Evolutionary conservation across 192 early-diverging fungal species (phyloP).

Genomic region (Podila epigama): DNA sequence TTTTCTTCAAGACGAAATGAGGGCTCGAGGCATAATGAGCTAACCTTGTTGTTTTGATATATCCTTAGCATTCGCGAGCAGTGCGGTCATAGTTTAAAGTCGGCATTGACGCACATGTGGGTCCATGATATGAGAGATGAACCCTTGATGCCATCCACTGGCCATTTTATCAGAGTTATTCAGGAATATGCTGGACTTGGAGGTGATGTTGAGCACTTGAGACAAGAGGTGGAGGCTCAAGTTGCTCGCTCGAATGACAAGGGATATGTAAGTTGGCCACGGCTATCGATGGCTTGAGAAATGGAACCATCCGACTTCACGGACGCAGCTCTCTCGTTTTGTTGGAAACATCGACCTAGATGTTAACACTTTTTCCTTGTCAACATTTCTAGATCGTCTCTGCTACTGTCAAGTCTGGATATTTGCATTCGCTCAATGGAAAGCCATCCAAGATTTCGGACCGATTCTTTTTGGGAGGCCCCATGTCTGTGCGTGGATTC

Average conservation of each 20-base stretch:
- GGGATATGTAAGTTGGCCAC: constrained; percentile 65
- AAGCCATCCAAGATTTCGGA: constrained; percentile 76
- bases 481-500: constrained; percentile 88
- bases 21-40: background rate
- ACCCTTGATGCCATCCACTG: constrained; percentile 75
- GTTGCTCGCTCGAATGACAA: constrained; percentile 57
- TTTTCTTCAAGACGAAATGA: background rate
- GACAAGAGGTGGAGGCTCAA: constrained; percentile 76
- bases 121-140: constrained; percentile 81
- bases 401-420: constrained; percentile 60
- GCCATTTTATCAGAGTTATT: constrained; percentile 58
- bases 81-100: constrained; percentile 88
- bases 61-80: constrained; percentile 70
- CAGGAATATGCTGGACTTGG: constrained; percentile 85
- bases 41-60: constrained; percentile 1
- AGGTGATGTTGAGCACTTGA: constrained; percentile 80
- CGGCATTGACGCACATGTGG: constrained; percentile 72
- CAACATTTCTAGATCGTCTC: constrained; percentile 43
- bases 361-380: background rate
- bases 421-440: constrained; percentile 67
- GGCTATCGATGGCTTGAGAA: too few relatives aligned
- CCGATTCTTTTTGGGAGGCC: constrained; percentile 90
- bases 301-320: background rate
- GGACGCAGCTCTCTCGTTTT: background rate
- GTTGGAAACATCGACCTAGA: background rate